Conservation (phyloP, 2,329 filamentous ascomycete genomes). For the Geosmithia putterillii region DNA sequence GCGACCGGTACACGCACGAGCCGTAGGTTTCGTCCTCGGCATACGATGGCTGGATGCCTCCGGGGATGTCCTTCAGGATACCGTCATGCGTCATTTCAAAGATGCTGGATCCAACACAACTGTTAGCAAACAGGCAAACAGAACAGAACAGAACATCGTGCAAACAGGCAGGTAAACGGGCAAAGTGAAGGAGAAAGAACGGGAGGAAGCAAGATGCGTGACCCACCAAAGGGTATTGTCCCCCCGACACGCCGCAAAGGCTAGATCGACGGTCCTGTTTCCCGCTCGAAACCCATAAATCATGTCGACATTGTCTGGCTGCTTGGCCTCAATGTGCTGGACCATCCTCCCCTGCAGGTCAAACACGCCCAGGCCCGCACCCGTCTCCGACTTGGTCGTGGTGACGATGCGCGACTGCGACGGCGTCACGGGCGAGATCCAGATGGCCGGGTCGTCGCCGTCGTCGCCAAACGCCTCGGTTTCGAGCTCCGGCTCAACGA, state of each 20-base stretch:
- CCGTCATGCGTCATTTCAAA: slow-evolving; percentile 36
- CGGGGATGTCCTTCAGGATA: slow-evolving; percentile 25
- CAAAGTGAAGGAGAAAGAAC: too few species aligned
- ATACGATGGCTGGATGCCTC: slow-evolving; percentile 31
- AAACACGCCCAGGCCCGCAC: slow-evolving; percentile 35
- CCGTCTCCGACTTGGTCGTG: slow-evolving; percentile 35
- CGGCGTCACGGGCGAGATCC: slow-evolving; percentile 27
- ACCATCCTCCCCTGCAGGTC: slow-evolving; percentile 33
- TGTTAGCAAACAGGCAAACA: neutral
- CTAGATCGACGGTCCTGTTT: slow-evolving; percentile 29
- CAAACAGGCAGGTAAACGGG: rapidly evolving
- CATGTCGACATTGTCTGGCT: slow-evolving; percentile 43
- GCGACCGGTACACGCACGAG: slow-evolving; percentile 37
- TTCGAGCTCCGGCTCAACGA: slow-evolving; percentile 25
- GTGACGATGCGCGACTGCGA: slow-evolving; percentile 35
- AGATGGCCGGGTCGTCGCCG: slow-evolving; percentile 34
- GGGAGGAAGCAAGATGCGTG: too few species aligned
- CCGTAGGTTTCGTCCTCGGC: slow-evolving; percentile 35
- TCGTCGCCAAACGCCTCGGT: slow-evolving; percentile 30
- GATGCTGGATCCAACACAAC: slow-evolving; percentile 19
- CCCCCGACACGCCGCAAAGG: slow-evolving; percentile 35
- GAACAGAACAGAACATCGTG: neutral
- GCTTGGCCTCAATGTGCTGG: slow-evolving; percentile 27
- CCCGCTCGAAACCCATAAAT: slow-evolving; percentile 35
- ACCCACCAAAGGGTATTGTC: slow-evolving; percentile 40